Base-by-base conservation (phyloP, 2,329 filamentous ascomycete species). In the Cercospora canescens region DNA sequence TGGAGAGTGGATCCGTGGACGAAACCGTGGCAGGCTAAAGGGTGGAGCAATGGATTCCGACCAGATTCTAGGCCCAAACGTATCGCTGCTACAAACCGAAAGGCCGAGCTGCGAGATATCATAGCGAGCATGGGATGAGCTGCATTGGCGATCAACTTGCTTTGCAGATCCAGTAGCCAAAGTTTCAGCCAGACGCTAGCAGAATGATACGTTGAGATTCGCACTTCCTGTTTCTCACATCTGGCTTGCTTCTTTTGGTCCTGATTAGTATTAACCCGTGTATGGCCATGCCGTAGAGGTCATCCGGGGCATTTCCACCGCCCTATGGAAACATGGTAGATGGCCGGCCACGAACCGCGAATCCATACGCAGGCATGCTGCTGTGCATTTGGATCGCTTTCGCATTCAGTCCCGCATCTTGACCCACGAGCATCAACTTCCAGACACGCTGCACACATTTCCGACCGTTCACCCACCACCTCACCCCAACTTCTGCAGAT, bases 401-500 rank as follows among this genome's bases (percentile, higher is more conserved):
- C 6, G 21, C 26, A 21, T 50, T 21, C 45, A 26, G 45, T 50
- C 6, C 6, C 21, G 45, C 12, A 50, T 28, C 28, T 6, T 11
- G 32, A 7, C 14, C 21, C 45, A 28, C 14, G 3, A 14, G 45
- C 18, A 50, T 28, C 45, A 6, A 28, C 14, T 14, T 24, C 14
- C 45, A 12, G n/a, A 2, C 45, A 6, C 14, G 12, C 24, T 16
- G 45, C 24, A n/a, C 16, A 14, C 12, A 2, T 28, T n/a, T n/a
- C 45, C 18, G 16, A n/a, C 24, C n/a, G 2, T 24, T 50, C 24
- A 9, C 11, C 16, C 11, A 2, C 14, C 45, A 3, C 45, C 26
- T 63, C 39, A 63, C 14, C 62, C 54, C 11, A 63, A 84, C 74
- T 93, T 93, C 79, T 97, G 94, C 70, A 99, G 83, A 81, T 97